Evolutionary conservation across 2,329 filamentous ascomycete species (phyloP), one percentile per base, ranked within the genome.

Genomic region (Xylariales sp.): DNA sequence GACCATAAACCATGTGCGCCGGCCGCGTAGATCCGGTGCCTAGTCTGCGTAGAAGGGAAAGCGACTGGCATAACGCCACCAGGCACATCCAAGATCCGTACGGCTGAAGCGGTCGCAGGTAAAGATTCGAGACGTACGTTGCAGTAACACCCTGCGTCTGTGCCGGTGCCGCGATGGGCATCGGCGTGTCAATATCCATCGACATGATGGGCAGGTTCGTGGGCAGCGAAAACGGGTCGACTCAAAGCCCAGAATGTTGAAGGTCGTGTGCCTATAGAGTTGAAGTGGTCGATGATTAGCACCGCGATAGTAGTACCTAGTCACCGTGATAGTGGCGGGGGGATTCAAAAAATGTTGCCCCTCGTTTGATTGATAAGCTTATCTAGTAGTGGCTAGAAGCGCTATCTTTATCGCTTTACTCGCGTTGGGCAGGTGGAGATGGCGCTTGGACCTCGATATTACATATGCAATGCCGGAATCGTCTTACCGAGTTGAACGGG

Each of bases 151-250:
- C 74, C 34, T 74, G 65, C 39, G 66, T 69, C 55, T 73, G 75
- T 34, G 71, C 68, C 32, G 70, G 64, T 16, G 76, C 75, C 64
- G 74, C 75, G 18, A 87, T 82, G 69, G 85, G 82, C 58, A 88
- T 82, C 56, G 85, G 84, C 32, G 80, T 81, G 78, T 89, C 87
- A 69, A 88, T 70, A 76, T 89, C 87, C 87, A 89, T 89, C 78
- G 83, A 84, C 84, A 86, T 86, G 23, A 72, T 69, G 23, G 6
- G 8, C 5, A 39, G 9, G 28, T 52, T 57, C 39, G 43, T 39
- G 12, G 8, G 28, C 5, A 12, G 52, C 28, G 18, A 1, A 28
- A 41, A 46, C 50, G 30, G 14, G 50, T 55, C 46, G 28, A 16
- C 18, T 10, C 18, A 36, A 28, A n/a, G 10, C 45, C 39, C 9